Evolutionary conservation across 805 yeast species (phyloP), one percentile per base, ranked within the genome.

Genomic region (Kuraishia piskuri): DNA sequence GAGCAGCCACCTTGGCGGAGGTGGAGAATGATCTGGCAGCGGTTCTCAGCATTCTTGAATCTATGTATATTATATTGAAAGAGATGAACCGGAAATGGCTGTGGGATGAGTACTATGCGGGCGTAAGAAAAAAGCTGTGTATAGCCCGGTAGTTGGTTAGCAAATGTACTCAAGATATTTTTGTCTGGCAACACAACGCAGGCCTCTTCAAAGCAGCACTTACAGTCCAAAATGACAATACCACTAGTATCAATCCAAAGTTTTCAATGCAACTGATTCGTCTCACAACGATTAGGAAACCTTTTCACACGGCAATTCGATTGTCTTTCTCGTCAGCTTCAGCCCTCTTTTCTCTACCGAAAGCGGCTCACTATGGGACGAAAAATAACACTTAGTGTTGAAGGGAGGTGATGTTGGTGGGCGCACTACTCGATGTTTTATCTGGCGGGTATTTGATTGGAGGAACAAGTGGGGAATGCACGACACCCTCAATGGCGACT

Each of bases 1-100:
- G 72, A 56, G 79, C 74, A 51, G 73, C 63, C 53, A 76, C 67
- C 50, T 49, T 49, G 26, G 45, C 50, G 52, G 74, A 63, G 22
- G 75, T 64, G 50, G 77, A 64, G 56, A 67, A 68, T 26, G 66
- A 58, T 65, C 72, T 67, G 10, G 53, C n/a, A 46, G 62, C 56
- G 50, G 63, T 59, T 58, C 59, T 64, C 22, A 70, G 63, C 50
- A 67, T 31, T 31, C 14, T n/a, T n/a, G n/a, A n/a, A n/a, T 62
- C 71, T 67, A 67, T 55, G 55, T 61, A 52, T 21, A 48, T n/a
- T n/a, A n/a, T n/a, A n/a, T n/a, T n/a, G n/a, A n/a, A n/a, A n/a
- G n/a, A n/a, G n/a, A n/a, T n/a, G n/a, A n/a, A n/a, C n/a, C n/a
- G n/a, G n/a, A n/a, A n/a, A n/a, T n/a, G n/a, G n/a, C n/a, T n/a